A percentile compares a stretch with the other conserved stretches of the same genome.
Conservation (phyloP, 2,329 filamentous ascomycete genomes). For the Beauveria brongniartii region DNA sequence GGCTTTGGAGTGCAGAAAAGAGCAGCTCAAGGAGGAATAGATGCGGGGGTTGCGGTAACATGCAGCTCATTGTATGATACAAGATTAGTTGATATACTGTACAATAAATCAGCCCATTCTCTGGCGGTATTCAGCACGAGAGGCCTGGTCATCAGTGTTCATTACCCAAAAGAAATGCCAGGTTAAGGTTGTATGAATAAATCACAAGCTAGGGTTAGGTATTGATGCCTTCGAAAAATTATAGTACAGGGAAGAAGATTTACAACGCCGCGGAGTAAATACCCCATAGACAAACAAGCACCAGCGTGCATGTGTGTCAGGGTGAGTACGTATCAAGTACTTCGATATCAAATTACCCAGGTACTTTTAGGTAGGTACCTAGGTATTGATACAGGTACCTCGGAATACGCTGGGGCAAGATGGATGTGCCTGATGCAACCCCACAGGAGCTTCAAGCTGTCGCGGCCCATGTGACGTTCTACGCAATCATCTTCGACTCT, state of each 20-base stretch:
- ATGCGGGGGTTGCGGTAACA: not conserved
- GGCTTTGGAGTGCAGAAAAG: slow-evolving; percentile 74
- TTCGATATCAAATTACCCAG: too few relatives aligned
- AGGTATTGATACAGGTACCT: not conserved
- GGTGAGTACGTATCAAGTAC: not conserved
- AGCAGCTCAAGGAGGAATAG: slow-evolving; percentile 61
- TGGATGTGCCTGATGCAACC: slow-evolving; percentile 2
- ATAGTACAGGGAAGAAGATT: too few relatives aligned
- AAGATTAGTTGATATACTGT: not conserved
- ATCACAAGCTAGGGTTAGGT: too few relatives aligned
- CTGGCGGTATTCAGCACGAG: not conserved
- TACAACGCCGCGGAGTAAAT: too few relatives aligned
- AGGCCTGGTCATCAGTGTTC: too few relatives aligned
- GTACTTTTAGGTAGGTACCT: too few relatives aligned
- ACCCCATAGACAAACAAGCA: too few relatives aligned
- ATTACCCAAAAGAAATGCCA: too few relatives aligned
- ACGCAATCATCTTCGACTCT: not conserved
- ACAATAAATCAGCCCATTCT: not conserved
- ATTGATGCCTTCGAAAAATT: too few relatives aligned
- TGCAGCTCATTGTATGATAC: not conserved
- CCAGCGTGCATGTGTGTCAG: not conserved
- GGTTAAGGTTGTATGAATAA: too few relatives aligned
- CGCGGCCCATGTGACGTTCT: not conserved
- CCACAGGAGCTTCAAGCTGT: slow-evolving; percentile 11
- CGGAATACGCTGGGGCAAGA: not conserved